Conservation (phyloP, 202 grass and related monocot species). For the Carex arenaria region DNA sequence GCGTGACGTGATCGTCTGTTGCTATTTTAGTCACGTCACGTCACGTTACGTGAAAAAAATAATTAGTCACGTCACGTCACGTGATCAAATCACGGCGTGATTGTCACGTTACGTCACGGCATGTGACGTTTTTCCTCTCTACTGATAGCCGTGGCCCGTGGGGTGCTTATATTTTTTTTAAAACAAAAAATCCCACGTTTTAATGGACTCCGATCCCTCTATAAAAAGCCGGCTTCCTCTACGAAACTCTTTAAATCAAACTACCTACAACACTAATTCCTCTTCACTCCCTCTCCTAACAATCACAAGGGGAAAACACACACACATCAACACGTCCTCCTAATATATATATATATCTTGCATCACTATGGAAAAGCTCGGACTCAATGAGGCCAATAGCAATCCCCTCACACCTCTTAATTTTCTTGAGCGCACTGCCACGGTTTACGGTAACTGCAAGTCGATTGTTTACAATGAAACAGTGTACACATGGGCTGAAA, state of each 20-base stretch:
- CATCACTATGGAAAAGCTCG: slow-evolving; percentile 54
- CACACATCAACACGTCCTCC: background rate
- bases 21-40: too few relatives aligned
- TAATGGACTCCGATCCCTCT: background rate
- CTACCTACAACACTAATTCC: background rate
- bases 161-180: too few relatives aligned
- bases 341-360: too few relatives aligned
- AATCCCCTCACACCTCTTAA: slow-evolving; percentile 61
- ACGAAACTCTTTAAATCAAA: too few relatives aligned
- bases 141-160: too few relatives aligned
- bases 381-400: slow-evolving; percentile 53
- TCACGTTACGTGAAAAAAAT: too few relatives aligned
- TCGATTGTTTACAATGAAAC: slow-evolving; percentile 70
- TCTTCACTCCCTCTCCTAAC: background rate
- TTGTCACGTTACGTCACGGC: too few relatives aligned
- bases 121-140: too few relatives aligned
- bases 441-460: slow-evolving; percentile 52
- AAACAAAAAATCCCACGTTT: too few relatives aligned
- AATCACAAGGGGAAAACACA: background rate
- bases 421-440: slow-evolving; percentile 65
- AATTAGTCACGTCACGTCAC: too few relatives aligned
- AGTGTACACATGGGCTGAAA: slow-evolving; percentile 73
- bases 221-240: background rate
- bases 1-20: too few relatives aligned
- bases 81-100: too few relatives aligned